Base-by-base conservation (phyloP, 2,329 filamentous ascomycete genomes). In the Xylaria polymorpha region DNA sequence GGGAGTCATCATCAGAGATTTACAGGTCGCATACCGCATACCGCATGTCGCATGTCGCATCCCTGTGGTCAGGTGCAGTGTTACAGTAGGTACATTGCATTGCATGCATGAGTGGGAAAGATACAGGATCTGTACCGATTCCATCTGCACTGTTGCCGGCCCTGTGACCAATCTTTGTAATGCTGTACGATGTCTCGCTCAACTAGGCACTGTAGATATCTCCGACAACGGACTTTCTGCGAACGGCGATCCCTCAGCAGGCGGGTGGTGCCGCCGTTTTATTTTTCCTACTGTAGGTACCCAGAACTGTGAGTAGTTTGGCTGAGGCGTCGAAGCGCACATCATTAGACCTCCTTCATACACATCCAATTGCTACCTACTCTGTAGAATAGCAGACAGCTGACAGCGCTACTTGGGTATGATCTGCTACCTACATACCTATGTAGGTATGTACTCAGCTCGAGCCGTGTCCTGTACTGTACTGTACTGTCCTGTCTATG, bases 91-190 rank as follows among this genome's bases (percentile, higher is more conserved):
- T 41, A 56, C 53, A 18, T 46, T 57, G 41, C 61, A 64, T 37
- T 9, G 35, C 53, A 39, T n/a, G 60, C 50, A 32, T 37, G 35
- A 8, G 35, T 8, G 10, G 35, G 35, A 12, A 37, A 37, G 35
- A 37, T 9, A 37, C 35, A 35, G 8, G 32, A 35, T 35, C 7
- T 37, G 35, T 37, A 37, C 35, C 4, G 4, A 18, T 9, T 7
- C 20, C 20, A 14, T 32, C 55, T 61, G 58, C 56, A 57, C 48
- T 15, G 20, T 50, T 56, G 57, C 57, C 57, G 66, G 53, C 57
- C 66, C 44, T 66, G 66, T 68, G 66, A 68, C 58, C 66, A 68
- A 35, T 53, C 44, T 56, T 53, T 61, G 22, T 57, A 62, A 58
- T 39, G 61, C 50, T 25, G 5, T 62, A 29, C 46, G 2, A 37